Evolutionary conservation across 768 basidiomycete genomes (phyloP).

Genomic region (Serendipita indica): DNA sequence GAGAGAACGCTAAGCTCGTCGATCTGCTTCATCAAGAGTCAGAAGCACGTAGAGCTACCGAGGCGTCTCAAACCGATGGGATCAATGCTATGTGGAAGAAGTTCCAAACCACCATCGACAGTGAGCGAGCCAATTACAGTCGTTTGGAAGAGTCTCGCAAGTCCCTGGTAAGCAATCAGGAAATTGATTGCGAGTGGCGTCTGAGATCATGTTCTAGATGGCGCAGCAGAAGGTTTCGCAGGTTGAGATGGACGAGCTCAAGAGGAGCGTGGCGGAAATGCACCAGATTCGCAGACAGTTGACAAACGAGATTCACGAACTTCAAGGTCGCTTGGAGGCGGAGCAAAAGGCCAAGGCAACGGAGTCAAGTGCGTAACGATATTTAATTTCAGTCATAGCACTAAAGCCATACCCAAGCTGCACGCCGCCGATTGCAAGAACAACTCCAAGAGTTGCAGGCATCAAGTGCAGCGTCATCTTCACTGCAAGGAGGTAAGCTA

Average conservation of each 20-base stretch:
- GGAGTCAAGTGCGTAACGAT: slow-evolving; percentile 33
- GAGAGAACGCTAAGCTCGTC: slow-evolving; percentile 40
- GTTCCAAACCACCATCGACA: slow-evolving; percentile 41
- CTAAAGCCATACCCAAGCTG: slow-evolving; percentile 25
- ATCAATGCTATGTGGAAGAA: slow-evolving; percentile 53
- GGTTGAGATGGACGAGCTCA: slow-evolving; percentile 48
- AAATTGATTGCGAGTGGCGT: background rate
- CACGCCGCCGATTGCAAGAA: slow-evolving; percentile 43
- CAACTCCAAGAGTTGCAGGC: slow-evolving; percentile 51
- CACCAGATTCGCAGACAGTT: slow-evolving; percentile 41
- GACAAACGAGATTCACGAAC: slow-evolving; percentile 36
- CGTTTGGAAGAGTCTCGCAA: slow-evolving; percentile 57
- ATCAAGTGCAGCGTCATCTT: slow-evolving; percentile 40
- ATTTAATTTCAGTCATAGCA: background rate
- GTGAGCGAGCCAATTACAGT: slow-evolving; percentile 46
- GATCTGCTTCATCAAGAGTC: slow-evolving; percentile 48
- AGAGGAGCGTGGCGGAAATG: slow-evolving; percentile 47
- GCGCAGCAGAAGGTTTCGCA: slow-evolving; percentile 51
- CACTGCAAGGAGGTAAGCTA: slow-evolving; percentile 40
- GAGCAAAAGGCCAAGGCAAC: slow-evolving; percentile 41
- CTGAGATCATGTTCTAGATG: slow-evolving; percentile 28
- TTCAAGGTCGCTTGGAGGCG: slow-evolving; percentile 42
- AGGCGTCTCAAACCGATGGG: slow-evolving; percentile 48
- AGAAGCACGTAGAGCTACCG: slow-evolving; percentile 43
- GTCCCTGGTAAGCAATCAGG: slow-evolving; percentile 38